A percentile compares a stretch with the other conserved stretches of the same genome.
Evolutionary conservation across 2,329 filamentous ascomycete species (phyloP).

Genomic region (Exophiala calicioides): DNA sequence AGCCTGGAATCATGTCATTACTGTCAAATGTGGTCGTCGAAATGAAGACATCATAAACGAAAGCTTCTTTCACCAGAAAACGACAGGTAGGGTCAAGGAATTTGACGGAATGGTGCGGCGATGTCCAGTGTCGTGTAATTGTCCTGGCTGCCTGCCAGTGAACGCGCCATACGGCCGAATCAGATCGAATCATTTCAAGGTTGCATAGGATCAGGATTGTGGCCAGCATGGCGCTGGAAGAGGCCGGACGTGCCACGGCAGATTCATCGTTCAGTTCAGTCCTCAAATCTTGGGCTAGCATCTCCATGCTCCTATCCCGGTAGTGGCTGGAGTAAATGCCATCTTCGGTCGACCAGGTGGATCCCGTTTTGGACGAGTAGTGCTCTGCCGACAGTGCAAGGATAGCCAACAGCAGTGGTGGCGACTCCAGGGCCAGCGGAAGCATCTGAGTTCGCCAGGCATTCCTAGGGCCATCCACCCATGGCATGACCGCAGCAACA

Average conservation of each 20-base stretch:
- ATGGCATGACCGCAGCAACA: slow-evolving; percentile 32
- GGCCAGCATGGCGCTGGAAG: slow-evolving; percentile 26
- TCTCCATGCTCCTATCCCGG: slow-evolving; percentile 16
- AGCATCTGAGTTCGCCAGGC: slow-evolving; percentile 34
- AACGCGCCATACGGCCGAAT: slow-evolving; percentile 30
- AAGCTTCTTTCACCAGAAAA: slow-evolving; percentile 35
- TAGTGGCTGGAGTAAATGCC: slow-evolving; percentile 12
- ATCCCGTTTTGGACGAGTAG: slow-evolving; percentile 11
- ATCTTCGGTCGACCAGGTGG: slow-evolving; percentile 1
- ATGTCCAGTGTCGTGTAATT: slow-evolving; percentile 28
- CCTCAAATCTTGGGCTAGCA: slow-evolving; percentile 18
- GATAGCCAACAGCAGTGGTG: slow-evolving; percentile 30
- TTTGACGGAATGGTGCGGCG: slow-evolving; percentile 3
- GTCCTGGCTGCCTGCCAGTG: slow-evolving; percentile 33
- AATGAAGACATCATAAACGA: slow-evolving; percentile 33
- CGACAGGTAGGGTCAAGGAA: slow-evolving; percentile 18
- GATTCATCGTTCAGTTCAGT: slow-evolving; percentile 13
- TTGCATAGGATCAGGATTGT: slow-evolving; percentile 34
- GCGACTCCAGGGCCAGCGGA: slow-evolving; percentile 30
- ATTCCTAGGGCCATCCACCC: slow-evolving; percentile 34
- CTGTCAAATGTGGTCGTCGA: slow-evolving; percentile 32
- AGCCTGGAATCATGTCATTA: slow-evolving; percentile 17
- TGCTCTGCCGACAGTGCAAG: slow-evolving; percentile 34
- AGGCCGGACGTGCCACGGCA: slow-evolving; percentile 5
- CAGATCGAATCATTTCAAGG: slow-evolving; percentile 30